Percentiles rank a stretch among this genome's conserved stretches.
These are phyloP conservation scores for Talaromyces sp. DNA, from an alignment of 2,329 filamentous ascomycete species.

Conservation along the genomic window DNA sequence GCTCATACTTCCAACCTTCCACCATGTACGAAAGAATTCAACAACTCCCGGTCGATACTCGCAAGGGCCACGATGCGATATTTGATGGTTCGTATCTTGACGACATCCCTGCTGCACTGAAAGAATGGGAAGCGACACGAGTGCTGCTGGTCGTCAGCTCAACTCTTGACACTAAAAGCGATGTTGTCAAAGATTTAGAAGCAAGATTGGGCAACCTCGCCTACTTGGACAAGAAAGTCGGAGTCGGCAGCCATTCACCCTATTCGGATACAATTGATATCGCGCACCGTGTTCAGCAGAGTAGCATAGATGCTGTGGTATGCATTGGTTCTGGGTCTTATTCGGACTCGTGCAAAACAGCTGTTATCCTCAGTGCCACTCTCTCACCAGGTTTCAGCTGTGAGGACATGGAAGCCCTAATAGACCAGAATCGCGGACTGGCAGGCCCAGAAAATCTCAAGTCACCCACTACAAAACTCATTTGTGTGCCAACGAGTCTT, in stretches of 20 bases:
- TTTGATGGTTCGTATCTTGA: constrained; percentile 5
- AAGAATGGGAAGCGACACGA: constrained; percentile 2
- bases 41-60: constrained; percentile 16
- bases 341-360: constrained; percentile 5
- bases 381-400: neutral
- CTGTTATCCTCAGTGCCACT: constrained; percentile 1
- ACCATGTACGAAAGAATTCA: constrained; percentile 2
- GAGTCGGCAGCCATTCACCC: constrained; percentile 2
- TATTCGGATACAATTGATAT: constrained; percentile 3
- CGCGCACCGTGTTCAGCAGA: neutral
- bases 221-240: constrained; percentile 1
- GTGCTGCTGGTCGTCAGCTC: constrained; percentile 2
- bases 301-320: constrained; percentile 1
- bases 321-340: constrained; percentile 2
- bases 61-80: constrained; percentile 1
- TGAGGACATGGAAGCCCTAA: constrained; percentile 1
- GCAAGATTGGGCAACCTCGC: neutral
- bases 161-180: neutral
- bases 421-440: constrained; percentile 1
- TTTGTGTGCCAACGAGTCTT: neutral
- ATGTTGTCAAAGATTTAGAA: neutral
- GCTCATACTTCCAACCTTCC: neutral
- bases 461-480: neutral
- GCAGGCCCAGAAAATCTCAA: neutral
- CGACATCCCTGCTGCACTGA: neutral